Evolutionary conservation across 495 filamentous ascomycete species (phyloP), one percentile per base, ranked within the genome.

Genomic region (Annulohypoxylon stygium): DNA sequence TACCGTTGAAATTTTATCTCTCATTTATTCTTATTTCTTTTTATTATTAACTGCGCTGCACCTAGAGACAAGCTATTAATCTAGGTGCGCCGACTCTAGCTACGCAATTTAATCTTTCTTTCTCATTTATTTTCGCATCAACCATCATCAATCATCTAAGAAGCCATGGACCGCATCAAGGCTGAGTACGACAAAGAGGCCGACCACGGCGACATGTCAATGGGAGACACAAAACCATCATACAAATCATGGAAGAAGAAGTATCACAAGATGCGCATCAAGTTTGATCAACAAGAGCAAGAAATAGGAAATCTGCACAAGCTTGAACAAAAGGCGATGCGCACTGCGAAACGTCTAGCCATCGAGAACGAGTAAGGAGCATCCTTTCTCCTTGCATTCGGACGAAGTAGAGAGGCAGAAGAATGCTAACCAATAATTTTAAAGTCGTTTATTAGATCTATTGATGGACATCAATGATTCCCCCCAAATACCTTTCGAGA

Each of bases 251-350:
- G 74, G 80, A 95, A 93, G 83, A 97, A 97, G 83, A 99, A 99
- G 83, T 99, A 95, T 81, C 90, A 93, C 63, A 99, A 99, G 83
- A 90, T 97, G 84, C 91, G 92, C 76, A 85, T 93, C 75, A 86
- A 88, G 43, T 99, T 98, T 74, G 94, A 98, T 74, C 86, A 91
- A 48, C 88, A 88, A 75, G 94, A 95, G 89, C 87, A 88, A 57
- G 89, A 92, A 57, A 94, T 90, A 74, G 93, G 97, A 76, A 85
- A 86, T 41, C 84, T 97, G 43, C 93, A 92, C 79, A 88, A 86
- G 62, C 88, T 93, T 41, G 94, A 96, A 78, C 88, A 92, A 78
- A 90, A 92, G 65, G 92, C 93, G 9, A 86, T 89, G 62, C 89
- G 89, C 70, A 89, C 93, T 5, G 91, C 93, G 14, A 90, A 90